Evolutionary conservation across 1,139 yeast species (phyloP).

Genomic region (Wickerhamomyces sp.): DNA sequence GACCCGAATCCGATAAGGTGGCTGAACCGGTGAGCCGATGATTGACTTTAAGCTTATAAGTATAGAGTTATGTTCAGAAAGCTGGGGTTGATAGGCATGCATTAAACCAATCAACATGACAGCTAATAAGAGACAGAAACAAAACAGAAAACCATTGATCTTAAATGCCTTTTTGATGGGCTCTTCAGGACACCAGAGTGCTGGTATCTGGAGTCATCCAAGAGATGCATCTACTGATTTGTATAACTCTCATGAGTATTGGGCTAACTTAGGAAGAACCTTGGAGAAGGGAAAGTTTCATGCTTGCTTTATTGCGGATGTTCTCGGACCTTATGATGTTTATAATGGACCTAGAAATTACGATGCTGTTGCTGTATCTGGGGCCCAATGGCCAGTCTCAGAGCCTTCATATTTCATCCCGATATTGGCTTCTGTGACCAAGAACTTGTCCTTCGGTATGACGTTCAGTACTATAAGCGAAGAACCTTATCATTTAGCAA

Average conservation of each 20-base stretch:
- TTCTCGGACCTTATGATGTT: constrained; percentile 35
- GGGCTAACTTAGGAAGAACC: constrained; percentile 35
- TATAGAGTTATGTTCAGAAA: too few species aligned
- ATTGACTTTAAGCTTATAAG: too few species aligned
- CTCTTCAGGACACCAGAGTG: neutral
- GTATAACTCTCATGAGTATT: constrained; percentile 33
- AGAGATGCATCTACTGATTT: constrained; percentile 25
- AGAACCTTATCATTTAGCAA: constrained; percentile 37
- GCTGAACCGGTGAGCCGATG: too few species aligned
- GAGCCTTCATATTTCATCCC: constrained; percentile 35
- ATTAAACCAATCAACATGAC: neutral
- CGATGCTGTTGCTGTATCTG: constrained; percentile 30
- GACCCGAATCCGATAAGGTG: too few species aligned
- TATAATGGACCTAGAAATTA: constrained; percentile 33
- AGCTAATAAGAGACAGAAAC: neutral
- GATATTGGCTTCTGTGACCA: constrained; percentile 38
- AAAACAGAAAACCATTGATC: neutral
- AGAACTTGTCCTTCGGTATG: constrained; percentile 35
- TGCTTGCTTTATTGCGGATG: constrained; percentile 40
- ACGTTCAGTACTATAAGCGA: constrained; percentile 39
- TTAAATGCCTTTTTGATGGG: constrained; percentile 1
- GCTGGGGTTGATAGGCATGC: neutral
- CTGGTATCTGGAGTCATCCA: constrained; percentile 36
- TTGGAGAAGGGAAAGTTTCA: constrained; percentile 39
- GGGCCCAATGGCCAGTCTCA: constrained; percentile 34